A percentile compares a stretch with the other conserved stretches of the same genome.
phyloP scores from a whole-genome alignment of 345 rosid species.

The Physaria fendleri region DNA sequence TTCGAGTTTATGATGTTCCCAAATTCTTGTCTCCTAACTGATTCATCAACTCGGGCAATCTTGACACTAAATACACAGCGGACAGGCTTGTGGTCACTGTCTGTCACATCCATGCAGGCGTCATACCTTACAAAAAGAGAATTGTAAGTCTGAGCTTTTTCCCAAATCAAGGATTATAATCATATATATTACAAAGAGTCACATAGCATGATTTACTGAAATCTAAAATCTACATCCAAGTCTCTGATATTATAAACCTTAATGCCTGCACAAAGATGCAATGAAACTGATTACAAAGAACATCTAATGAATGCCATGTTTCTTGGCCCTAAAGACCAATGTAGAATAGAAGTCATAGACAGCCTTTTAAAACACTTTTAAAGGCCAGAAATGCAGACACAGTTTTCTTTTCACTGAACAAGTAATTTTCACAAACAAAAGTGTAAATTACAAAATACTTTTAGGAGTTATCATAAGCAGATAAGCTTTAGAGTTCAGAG shows the following conservation, averaged over 20 bases:
- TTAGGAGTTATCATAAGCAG: too few relatives aligned
- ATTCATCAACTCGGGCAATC: slow-evolving; percentile 64
- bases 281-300: neutral
- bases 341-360: neutral
- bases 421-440: too few relatives aligned
- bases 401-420: too few relatives aligned
- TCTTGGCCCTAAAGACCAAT: neutral
- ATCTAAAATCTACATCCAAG: neutral
- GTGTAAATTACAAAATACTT: too few relatives aligned
- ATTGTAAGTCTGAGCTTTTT: slow-evolving; percentile 9
- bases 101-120: slow-evolving; percentile 76
- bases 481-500: too few relatives aligned
- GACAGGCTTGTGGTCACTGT: slow-evolving; percentile 89
- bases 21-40: slow-evolving; percentile 65
- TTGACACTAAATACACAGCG: slow-evolving; percentile 56
- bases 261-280: neutral
- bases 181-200: neutral
- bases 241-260: neutral
- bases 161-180: neutral
- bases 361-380: too few relatives aligned
- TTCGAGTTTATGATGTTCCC: slow-evolving; percentile 48
- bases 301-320: neutral
- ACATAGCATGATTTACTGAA: neutral
- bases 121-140: slow-evolving; percentile 53
- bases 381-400: too few relatives aligned